phyloP scores from a whole-genome alignment of 208 protist species.

The Leishmania amazonensis region DNA sequence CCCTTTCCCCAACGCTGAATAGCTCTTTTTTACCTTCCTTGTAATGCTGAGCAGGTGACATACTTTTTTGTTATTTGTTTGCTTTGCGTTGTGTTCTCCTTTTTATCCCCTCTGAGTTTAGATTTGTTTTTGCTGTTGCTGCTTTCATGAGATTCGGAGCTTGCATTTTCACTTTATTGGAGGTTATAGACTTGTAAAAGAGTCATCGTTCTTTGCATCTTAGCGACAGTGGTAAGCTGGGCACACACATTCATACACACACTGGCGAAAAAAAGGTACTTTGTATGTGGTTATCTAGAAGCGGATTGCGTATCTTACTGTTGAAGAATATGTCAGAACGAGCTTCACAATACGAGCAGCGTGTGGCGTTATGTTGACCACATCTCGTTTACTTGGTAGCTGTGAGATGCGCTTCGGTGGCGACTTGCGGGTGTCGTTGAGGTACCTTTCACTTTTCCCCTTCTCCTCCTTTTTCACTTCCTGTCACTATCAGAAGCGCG shows the following conservation, averaged over 20 bases:
- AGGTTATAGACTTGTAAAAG: background rate
- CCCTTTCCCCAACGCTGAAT: background rate
- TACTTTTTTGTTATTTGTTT: conserved; percentile 21
- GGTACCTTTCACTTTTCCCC: background rate
- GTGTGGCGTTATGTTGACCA: background rate
- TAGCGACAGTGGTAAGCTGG: background rate
- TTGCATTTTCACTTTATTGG: background rate
- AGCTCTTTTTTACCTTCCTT: background rate
- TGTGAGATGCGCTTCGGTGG: background rate
- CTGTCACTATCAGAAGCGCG: background rate
- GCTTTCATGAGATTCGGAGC: background rate
- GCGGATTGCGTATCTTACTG: background rate
- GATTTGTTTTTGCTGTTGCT: background rate
- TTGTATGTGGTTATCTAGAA: background rate
- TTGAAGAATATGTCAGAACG: background rate
- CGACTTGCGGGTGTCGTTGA: background rate
- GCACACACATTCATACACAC: background rate
- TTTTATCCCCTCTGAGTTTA: background rate
- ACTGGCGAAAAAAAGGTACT: background rate
- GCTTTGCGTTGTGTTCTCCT: background rate
- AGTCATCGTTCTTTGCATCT: background rate
- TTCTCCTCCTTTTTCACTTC: background rate
- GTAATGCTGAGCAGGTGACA: background rate
- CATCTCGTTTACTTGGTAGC: background rate
- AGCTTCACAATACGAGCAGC: background rate